phyloP scores from a whole-genome alignment of 306 rosid genomes.

The Pyrus communis region DNA sequence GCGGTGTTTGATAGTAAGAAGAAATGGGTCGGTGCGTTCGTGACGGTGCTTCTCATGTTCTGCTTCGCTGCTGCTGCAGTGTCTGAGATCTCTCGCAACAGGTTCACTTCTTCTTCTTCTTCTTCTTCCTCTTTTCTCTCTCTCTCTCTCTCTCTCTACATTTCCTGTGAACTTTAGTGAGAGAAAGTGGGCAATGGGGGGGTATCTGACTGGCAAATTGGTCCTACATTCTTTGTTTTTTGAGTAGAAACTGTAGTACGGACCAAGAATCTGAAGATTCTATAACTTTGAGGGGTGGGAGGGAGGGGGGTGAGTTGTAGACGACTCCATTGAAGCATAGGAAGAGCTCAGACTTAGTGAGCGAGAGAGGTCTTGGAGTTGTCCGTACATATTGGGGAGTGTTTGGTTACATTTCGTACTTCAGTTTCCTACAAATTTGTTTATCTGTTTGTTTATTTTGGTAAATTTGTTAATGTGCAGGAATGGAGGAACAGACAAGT shows the following conservation, averaged over 20 bases:
- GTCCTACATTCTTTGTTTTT: background rate
- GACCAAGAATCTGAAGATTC: background rate
- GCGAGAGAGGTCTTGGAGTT: background rate
- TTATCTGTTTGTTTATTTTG: background rate
- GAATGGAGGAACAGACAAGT: conserved; percentile 29
- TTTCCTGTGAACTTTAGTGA: background rate
- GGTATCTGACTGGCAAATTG: background rate
- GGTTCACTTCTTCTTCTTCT: conserved; percentile 22
- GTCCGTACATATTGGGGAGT: background rate
- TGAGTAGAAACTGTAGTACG: background rate
- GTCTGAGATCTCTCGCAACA: conserved; percentile 34
- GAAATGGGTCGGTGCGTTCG: conserved; percentile 23
- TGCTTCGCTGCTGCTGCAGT: conserved; percentile 38
- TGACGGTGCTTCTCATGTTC: conserved; percentile 31
- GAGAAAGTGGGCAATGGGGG: background rate
- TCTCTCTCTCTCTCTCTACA: background rate
- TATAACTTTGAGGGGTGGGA: background rate
- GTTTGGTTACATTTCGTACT: background rate
- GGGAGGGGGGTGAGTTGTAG: background rate
- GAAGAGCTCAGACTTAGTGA: background rate
- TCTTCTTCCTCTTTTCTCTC: background rate
- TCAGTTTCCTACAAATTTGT: background rate
- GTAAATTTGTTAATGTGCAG: conserved; percentile 19
- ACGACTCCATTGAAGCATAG: background rate
- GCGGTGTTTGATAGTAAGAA: conserved; percentile 24